Evolutionary conservation across 768 basidiomycete genomes (phyloP), one percentile per base, ranked within the genome.

Genomic region (Boletus fagicola): DNA sequence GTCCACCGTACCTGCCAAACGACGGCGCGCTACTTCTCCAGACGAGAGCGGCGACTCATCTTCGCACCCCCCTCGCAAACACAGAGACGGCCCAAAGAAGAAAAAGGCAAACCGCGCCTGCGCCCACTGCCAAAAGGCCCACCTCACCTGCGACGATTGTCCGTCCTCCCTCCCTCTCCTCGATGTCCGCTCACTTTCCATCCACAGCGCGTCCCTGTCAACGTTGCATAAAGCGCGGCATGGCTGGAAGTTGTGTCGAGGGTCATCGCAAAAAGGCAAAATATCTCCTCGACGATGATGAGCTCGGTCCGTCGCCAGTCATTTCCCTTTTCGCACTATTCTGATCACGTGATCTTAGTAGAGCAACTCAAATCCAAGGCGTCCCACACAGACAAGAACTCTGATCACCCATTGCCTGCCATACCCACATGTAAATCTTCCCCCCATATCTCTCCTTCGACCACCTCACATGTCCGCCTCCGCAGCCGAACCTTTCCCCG

Each of bases 61-160:
- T 46, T 68, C 70, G 22, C 71, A 76, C 35, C 73, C 65, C 13
- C 72, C 74, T 9, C 78, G 81, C 62, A 88, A 86, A 64, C 77
- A 77, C 70, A 82, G 84, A 69, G 87, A 90, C 53, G 85, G 85
- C 1, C 89, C 88, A 33, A 93, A 90, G 83, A 95, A 94, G 83
- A 95, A 94, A 81, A 94, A 95, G 74, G 93, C 94, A 0, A 91
- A 83, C 65, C 84, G 94, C 47, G 96, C 96, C 48, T 98, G 96
- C 70, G 88, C 91, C 60, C 91, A 93, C 64, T 98, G 96, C 72
- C 95, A 98, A 75, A 96, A 94, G 72, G 94, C 94, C 3, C 96
- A 98, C 74, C 78, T 98, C 63, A 98, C 96, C n/a, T 98, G 96
- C 72, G 95, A 98, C 72, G 96, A 98, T 68, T 86, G 96, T 97